Evolutionary conservation across 352 stramenopile species (phyloP), one percentile per base, ranked within the genome.

Genomic region (Globisporangium spinosum): DNA sequence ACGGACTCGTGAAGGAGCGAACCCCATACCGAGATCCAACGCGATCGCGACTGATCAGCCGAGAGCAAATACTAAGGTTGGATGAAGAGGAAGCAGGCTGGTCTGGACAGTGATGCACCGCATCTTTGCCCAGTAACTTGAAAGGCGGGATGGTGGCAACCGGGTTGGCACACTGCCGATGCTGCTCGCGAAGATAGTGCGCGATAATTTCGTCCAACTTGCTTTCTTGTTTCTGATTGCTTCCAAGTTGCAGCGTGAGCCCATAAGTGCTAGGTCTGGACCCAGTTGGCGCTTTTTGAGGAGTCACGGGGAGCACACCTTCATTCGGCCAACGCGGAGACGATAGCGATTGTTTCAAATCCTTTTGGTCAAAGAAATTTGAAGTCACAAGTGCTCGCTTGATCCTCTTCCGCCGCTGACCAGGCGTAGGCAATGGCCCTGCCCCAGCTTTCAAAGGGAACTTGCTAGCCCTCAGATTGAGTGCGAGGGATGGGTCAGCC

Each of bases 61-160:
- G 75, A 13, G 73, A 76, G 45, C 82, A 93, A 25, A 96, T 87
- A 58, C 79, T 95, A 4, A 87, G 62, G 29, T 82, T 87, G 10
- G 72, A 82, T 34, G 77, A 76, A 10, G 75, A 70, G 0, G 79
- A 68, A 3, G 70, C 69, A 15, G 74, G 75, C n/a, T 76, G 80
- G 74, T 93, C 88, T 1, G 90, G 89, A 43, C 90, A 97, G 3
- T 76, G 80, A 70, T 97, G 90, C 7, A 78, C 65, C 1, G 80
- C 74, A 23, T 77, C 71, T 40, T 77, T 73, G 3, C 79, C 83
- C 7, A 92, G 61, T 20, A 97, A 63, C 45, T 92, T 90, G 71
- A 97, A 95, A 20, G 89, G 88, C 0, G 90, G 90, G 1, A 97
- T 83, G 1, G 90, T 94, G 17, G 89, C 90, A 15, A 97, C 84